Evolutionary conservation across 78 protist species (phyloP), one percentile per base, ranked within the genome.

Genomic region (Speleostelium caveatum): DNA sequence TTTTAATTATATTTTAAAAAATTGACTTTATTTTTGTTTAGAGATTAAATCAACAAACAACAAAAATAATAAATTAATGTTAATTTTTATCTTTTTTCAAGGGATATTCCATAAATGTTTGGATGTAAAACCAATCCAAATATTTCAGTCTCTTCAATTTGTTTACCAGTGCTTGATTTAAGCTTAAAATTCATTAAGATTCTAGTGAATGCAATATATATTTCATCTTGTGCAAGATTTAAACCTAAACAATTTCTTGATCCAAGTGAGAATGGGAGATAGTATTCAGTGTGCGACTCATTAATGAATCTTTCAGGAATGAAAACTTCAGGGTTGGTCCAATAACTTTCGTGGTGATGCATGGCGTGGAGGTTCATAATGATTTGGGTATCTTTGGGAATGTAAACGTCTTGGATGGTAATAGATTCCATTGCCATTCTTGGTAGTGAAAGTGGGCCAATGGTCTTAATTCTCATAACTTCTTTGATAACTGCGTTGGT

Each of bases 381-480:
- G 26, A 77, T 45, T 33, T 77, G 87, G n/a, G 87, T 77, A 30
- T 38, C 73, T 65, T 65, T 65, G 39, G 87, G 87, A 32, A 77
- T 45, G n/a, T 51, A 77, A 2, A 45, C 3, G 0, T 51, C 87
- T n/a, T n/a, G 66, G 22, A 67, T 45, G 2, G 42, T 36, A 7
- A 33, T 63, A 56, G 35, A 41, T 24, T 77, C 68, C 21, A 51
- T 51, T 0, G 65, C 55, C 36, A 58, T 22, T 45, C 87, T 38
- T 22, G 72, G 61, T 24, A 77, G 21, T 14, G 61, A 24, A 0
- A 77, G 21, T 51, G 87, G 87, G 33, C 73, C 75, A 1, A 67
- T 66, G 1, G 87, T 53, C 8, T 49, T n/a, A 41, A 77, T 30
- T 65, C 87, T 77, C 53, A 77, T 51, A 1, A 55, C 41, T 32